Evolutionary conservation across 2,329 filamentous ascomycete species (phyloP).

Genomic region (Fusarium buxicola): DNA sequence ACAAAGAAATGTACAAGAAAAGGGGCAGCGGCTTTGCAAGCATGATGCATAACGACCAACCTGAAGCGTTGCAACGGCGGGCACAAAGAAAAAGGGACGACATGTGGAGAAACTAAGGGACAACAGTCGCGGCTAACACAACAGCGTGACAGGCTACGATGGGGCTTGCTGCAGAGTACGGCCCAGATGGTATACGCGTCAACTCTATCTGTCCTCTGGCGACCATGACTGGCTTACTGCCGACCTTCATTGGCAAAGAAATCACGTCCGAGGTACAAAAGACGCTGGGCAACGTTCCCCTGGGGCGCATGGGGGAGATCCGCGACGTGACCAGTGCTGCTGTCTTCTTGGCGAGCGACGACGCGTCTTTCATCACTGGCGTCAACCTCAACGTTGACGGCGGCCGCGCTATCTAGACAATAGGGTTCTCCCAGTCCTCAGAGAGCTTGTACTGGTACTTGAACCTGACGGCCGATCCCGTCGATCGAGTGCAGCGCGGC

Average conservation of each 20-base stretch:
- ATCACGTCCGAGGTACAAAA: constrained; percentile 71
- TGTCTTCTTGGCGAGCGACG: constrained; percentile 77
- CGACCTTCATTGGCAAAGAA: constrained; percentile 67
- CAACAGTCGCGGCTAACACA: constrained; percentile 1
- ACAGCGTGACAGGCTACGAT: constrained; percentile 53
- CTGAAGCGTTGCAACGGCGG: not conserved
- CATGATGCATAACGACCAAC: not conserved
- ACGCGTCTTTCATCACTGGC: constrained; percentile 78
- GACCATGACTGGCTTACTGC: constrained; percentile 49
- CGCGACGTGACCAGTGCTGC: constrained; percentile 77
- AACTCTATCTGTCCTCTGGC: constrained; percentile 78
- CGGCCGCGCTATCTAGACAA: constrained; percentile 23
- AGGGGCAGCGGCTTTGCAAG: not conserved
- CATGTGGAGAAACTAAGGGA: not conserved
- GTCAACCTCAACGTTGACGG: constrained; percentile 69
- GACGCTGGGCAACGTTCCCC: constrained; percentile 65
- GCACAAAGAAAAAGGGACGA: not conserved
- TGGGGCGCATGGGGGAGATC: constrained; percentile 57
- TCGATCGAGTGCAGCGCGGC: too few relatives aligned
- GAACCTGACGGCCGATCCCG: too few relatives aligned
- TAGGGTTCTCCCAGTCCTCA: not conserved
- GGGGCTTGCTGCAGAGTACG: constrained; percentile 77
- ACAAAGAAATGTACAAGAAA: not conserved
- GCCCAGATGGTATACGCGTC: constrained; percentile 76
- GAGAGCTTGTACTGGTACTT: too few relatives aligned